These are phyloP conservation scores for Pseudonectria buxi DNA, from an alignment of 2,329 filamentous ascomycete genomes.

Conservation along the genomic window DNA sequence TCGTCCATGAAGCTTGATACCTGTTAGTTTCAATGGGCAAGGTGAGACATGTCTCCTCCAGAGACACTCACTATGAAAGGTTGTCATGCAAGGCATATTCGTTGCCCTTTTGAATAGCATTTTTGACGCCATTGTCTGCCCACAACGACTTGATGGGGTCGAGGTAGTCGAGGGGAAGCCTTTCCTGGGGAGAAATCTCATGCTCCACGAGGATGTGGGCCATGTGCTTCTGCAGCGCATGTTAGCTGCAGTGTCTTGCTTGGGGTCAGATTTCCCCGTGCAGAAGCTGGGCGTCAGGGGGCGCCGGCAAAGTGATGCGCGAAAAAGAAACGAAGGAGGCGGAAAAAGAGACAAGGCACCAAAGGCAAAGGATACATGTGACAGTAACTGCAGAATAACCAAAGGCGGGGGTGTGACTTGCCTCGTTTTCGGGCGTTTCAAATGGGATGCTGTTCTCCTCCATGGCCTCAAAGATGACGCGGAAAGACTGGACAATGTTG, in stretches of 20 bases:
- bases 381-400: constrained; percentile 6
- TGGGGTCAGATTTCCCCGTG: too few species aligned
- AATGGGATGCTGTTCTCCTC: constrained; percentile 74
- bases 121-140: constrained; percentile 74
- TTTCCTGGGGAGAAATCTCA: constrained; percentile 76
- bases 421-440: constrained; percentile 71
- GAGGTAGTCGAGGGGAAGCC: constrained; percentile 70
- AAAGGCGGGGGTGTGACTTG: constrained; percentile 34
- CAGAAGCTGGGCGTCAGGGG: background rate
- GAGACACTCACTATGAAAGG: constrained; percentile 68
- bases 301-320: background rate
- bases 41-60: background rate
- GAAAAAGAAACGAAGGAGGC: constrained; percentile 2
- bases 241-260: constrained; percentile 24
- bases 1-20: constrained; percentile 70
- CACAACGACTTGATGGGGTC: constrained; percentile 79
- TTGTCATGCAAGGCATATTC: constrained; percentile 97
- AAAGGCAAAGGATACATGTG: constrained; percentile 1
- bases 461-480: constrained; percentile 87
- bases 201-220: constrained; percentile 69
- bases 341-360: too few species aligned
- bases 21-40: constrained; percentile 15
- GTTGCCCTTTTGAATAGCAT: constrained; percentile 87
- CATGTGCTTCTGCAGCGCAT: constrained; percentile 60
- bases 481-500: constrained; percentile 89